A percentile compares a stretch with the other conserved stretches of the same genome.
phyloP scores from a whole-genome alignment of 2,329 filamentous ascomycete genomes.

The Fusarium staphyleae region DNA sequence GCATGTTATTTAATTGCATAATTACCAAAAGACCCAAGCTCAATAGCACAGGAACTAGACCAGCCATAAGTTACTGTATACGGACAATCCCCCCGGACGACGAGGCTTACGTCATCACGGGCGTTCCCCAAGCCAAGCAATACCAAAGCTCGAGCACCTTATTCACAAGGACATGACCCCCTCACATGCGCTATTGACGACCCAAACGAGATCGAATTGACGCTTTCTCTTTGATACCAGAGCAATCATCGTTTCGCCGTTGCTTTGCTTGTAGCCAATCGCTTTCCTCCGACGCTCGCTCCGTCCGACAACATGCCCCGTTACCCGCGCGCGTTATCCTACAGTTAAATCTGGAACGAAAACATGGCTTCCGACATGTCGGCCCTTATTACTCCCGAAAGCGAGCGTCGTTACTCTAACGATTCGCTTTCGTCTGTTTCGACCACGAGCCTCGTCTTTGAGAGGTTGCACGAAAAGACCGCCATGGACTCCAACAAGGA shows the following conservation, averaged over 20 bases:
- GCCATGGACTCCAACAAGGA: slow-evolving; percentile 45
- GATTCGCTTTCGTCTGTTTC: slow-evolving; percentile 79
- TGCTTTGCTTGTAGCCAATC: slow-evolving; percentile 16
- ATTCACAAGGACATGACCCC: slow-evolving; percentile 15
- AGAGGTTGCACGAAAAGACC: slow-evolving; percentile 70
- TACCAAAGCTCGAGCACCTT: slow-evolving; percentile 24
- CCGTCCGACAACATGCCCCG: slow-evolving; percentile 31
- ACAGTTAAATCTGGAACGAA: not conserved
- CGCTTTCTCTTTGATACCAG: not conserved
- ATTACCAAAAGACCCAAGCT: no score
- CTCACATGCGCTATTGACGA: slow-evolving; percentile 34
- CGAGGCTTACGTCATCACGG: slow-evolving; percentile 38
- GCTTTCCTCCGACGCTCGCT: slow-evolving; percentile 17
- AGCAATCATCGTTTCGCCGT: not conserved
- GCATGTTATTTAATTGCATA: no score
- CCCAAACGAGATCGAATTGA: slow-evolving; percentile 30
- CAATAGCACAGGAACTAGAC: no score
- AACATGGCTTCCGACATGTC: slow-evolving; percentile 34
- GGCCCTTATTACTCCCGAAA: slow-evolving; percentile 14
- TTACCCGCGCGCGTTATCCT: slow-evolving; percentile 16
- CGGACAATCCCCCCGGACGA: not conserved
- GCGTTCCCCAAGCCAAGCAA: slow-evolving; percentile 27
- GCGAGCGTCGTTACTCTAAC: slow-evolving; percentile 49
- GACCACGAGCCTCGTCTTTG: slow-evolving; percentile 82
- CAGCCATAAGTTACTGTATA: no score